Percentiles rank a stretch among this genome's conserved stretches.
Conservation (phyloP, 2,329 filamentous ascomycete genomes). For the Diaporthe citri region DNA sequence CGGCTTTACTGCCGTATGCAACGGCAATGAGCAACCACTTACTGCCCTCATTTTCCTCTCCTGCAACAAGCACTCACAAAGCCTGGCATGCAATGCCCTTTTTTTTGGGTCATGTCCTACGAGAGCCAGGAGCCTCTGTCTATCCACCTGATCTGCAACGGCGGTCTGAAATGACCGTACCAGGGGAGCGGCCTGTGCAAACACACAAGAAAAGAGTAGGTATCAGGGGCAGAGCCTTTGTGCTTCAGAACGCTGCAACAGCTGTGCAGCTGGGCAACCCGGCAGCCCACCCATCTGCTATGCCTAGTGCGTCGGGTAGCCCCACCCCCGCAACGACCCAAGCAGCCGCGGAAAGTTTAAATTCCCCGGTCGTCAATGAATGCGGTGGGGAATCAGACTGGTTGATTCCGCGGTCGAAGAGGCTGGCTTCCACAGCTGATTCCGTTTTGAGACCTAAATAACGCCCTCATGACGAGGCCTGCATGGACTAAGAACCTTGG, state of each 20-base stretch:
- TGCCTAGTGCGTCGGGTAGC: constrained; percentile 5
- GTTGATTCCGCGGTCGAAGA: neutral
- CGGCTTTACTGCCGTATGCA: neutral
- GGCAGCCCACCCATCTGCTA: neutral
- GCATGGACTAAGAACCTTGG: neutral
- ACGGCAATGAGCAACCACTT: neutral
- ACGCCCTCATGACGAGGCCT: neutral
- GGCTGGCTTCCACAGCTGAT: neutral
- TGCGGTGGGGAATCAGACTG: neutral
- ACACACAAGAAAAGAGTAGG: neutral
- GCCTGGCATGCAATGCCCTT: neutral
- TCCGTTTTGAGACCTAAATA: neutral
- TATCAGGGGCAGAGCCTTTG: neutral
- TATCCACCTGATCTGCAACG: neutral
- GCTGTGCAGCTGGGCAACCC: neutral
- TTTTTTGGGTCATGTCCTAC: neutral
- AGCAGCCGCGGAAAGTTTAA: constrained; percentile 6
- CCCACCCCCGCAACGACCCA: constrained; percentile 24
- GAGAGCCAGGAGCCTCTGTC: neutral
- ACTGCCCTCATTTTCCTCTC: neutral
- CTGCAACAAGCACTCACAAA: neutral
- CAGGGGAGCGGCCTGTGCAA: neutral
- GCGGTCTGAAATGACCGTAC: neutral
- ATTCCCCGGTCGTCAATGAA: neutral
- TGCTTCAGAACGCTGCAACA: neutral